A percentile compares a stretch with the other conserved stretches of the same genome.
Evolutionary conservation across 306 rosid genomes (phyloP).

Genomic region (Citrullus amarus): DNA sequence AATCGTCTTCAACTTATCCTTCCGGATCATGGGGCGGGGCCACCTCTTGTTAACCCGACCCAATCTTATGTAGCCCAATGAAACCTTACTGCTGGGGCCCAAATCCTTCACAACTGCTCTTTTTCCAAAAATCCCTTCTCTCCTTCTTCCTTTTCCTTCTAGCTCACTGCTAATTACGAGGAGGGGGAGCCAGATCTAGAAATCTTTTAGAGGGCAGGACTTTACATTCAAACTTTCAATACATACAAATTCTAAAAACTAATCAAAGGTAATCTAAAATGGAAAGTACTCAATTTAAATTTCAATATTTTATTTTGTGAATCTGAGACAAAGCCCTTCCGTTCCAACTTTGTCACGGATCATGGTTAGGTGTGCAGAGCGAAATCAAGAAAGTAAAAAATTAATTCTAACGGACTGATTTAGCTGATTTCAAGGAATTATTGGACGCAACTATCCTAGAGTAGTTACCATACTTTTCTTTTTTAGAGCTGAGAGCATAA

Average conservation of each 20-base stretch:
- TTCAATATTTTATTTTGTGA: background rate
- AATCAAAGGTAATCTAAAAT: background rate
- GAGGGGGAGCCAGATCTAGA: background rate
- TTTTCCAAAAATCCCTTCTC: no score
- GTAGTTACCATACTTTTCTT: background rate
- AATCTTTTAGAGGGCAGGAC: background rate
- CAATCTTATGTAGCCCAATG: no score
- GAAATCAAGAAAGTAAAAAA: background rate
- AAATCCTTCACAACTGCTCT: no score
- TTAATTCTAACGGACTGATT: background rate
- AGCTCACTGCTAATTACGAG: background rate
- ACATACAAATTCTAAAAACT: background rate
- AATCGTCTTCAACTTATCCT: no score
- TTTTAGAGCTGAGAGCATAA: background rate
- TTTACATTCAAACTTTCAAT: background rate
- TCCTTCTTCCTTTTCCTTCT: no score
- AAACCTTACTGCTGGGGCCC: no score
- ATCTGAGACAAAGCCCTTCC: background rate
- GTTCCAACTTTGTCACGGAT: background rate
- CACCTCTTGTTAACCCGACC: no score
- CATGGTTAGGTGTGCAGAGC: background rate
- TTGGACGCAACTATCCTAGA: background rate
- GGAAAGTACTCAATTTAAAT: background rate
- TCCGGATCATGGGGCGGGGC: no score
- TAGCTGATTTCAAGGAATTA: background rate